Percentiles rank a stretch among this genome's conserved stretches.
Evolutionary conservation across 371 early-diverging fungal species (phyloP).

Genomic region (Mortierella sp.): DNA sequence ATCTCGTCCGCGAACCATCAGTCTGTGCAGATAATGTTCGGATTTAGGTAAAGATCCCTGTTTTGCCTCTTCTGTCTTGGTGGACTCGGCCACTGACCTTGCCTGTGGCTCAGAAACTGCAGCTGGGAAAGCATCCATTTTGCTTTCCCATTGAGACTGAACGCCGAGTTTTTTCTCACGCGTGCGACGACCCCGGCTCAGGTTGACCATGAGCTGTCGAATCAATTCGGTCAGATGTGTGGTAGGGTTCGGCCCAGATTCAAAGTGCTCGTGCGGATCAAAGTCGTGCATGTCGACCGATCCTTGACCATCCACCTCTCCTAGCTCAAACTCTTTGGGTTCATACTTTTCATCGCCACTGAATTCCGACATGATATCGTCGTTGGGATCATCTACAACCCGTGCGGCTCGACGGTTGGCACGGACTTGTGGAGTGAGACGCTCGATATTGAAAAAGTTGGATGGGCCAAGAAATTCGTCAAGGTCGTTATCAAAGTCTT

Average conservation of each 20-base stretch:
- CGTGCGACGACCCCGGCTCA: constrained; percentile 30
- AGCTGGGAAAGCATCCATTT: too few relatives aligned
- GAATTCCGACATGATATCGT: constrained; percentile 42
- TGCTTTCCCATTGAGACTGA: neutral
- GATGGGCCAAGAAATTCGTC: neutral
- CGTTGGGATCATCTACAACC: neutral
- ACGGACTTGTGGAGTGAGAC: constrained; percentile 9
- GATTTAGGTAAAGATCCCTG: neutral
- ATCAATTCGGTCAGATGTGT: constrained; percentile 25
- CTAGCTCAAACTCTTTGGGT: constrained; percentile 3
- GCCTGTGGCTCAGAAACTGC: too few relatives aligned
- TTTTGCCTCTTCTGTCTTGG: neutral
- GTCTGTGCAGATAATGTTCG: constrained; percentile 16
- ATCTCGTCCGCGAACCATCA: constrained; percentile 32
- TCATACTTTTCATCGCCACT: constrained; percentile 52
- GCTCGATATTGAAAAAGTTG: constrained; percentile 22
- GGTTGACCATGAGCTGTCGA: constrained; percentile 37
- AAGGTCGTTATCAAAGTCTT: constrained; percentile 6
- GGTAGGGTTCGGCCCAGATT: neutral
- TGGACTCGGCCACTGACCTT: neutral
- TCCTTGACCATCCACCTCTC: constrained; percentile 22
- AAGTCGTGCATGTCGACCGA: constrained; percentile 36
- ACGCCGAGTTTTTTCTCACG: constrained; percentile 33
- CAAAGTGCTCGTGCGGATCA: neutral
- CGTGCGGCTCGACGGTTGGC: constrained; percentile 16